phyloP scores from a whole-genome alignment of 2,329 filamentous ascomycete genomes.

The Keithomyces neogunnii region DNA sequence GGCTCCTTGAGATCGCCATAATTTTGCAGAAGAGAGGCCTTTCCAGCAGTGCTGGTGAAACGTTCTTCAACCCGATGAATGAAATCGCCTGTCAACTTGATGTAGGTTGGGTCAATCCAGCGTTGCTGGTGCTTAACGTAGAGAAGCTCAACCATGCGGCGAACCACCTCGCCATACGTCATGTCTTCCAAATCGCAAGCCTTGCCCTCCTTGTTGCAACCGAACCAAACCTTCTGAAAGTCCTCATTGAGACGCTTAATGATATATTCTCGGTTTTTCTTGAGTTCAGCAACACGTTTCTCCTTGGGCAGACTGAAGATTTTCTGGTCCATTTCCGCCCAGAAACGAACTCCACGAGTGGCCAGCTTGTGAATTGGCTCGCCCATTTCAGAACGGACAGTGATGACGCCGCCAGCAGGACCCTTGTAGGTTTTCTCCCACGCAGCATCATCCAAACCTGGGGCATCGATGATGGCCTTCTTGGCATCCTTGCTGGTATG shows the following conservation, averaged over 20 bases:
- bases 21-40: conserved; percentile 78
- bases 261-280: conserved; percentile 83
- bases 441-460: conserved; percentile 69
- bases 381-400: conserved; percentile 96
- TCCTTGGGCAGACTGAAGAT: conserved; percentile 96
- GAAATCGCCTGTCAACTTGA: conserved; percentile 82
- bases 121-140: conserved; percentile 85
- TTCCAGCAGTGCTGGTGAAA: conserved; percentile 65
- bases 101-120: conserved; percentile 85
- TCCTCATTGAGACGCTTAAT: conserved; percentile 94
- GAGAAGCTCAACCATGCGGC: conserved; percentile 80
- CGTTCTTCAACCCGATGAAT: conserved; percentile 96
- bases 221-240: conserved; percentile 97
- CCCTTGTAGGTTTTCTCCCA: conserved; percentile 96
- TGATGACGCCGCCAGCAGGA: conserved; percentile 86
- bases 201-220: conserved; percentile 70
- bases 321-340: conserved; percentile 98
- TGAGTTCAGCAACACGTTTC: conserved; percentile 79
- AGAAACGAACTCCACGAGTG: conserved; percentile 90
- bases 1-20: conserved; percentile 83
- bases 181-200: conserved; percentile 88
- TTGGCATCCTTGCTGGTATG: conserved; percentile 83
- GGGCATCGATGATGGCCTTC: conserved; percentile 80
- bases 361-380: conserved; percentile 99
- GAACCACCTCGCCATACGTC: conserved; percentile 85